These are phyloP conservation scores for Chalaropsis thielavioides DNA, from an alignment of 2,329 filamentous ascomycete genomes.

Conservation along the genomic window DNA sequence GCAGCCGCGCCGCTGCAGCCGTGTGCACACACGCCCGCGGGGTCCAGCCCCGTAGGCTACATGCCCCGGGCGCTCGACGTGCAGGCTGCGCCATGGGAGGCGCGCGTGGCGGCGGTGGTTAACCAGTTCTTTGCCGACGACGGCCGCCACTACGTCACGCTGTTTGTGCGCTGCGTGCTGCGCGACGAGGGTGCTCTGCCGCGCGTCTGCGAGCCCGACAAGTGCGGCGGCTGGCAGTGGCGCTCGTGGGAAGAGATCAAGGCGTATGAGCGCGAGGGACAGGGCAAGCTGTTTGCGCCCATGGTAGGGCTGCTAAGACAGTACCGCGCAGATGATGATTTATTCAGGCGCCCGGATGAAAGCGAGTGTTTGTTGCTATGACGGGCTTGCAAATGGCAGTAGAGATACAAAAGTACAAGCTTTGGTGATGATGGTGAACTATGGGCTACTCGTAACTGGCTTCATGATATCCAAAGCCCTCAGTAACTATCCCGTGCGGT, in stretches of 20 bases:
- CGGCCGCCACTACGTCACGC: slow-evolving; percentile 60
- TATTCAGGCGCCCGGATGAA: slow-evolving; percentile 5
- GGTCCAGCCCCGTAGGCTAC: slow-evolving; percentile 3
- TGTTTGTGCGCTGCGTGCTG: slow-evolving; percentile 47
- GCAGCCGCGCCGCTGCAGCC: not conserved
- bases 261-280: slow-evolving; percentile 19
- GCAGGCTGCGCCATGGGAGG: slow-evolving; percentile 6
- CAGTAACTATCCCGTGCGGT: slow-evolving; percentile 3
- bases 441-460: not conserved
- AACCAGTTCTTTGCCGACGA: slow-evolving; percentile 49
- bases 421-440: not conserved
- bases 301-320: slow-evolving; percentile 6
- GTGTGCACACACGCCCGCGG: not conserved
- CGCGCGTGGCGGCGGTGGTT: slow-evolving; percentile 43
- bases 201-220: slow-evolving; percentile 34
- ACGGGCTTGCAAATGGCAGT: not conserved
- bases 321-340: slow-evolving; percentile 3
- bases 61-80: not conserved
- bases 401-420: not conserved
- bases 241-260: slow-evolving; percentile 31
- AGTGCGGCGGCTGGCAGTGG: slow-evolving; percentile 39
- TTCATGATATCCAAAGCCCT: not conserved
- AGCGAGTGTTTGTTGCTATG: not conserved
- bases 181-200: slow-evolving; percentile 35
- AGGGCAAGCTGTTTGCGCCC: slow-evolving; percentile 19